Evolutionary conservation across 2,329 filamentous ascomycete species (phyloP), one percentile per base, ranked within the genome.

Genomic region (Aspergillus ochraceoroseus): DNA sequence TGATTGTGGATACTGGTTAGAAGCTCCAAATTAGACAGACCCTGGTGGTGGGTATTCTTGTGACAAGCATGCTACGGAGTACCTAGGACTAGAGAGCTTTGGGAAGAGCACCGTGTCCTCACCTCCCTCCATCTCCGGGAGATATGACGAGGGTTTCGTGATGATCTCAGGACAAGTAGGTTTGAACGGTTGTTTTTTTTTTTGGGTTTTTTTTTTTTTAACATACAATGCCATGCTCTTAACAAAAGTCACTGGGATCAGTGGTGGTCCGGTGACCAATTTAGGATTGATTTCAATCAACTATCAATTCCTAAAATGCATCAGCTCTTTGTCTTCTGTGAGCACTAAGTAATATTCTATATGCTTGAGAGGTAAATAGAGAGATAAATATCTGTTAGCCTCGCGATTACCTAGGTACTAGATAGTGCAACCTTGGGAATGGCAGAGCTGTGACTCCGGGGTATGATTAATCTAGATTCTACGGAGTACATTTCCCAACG

Each of bases 91-190:
- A 32, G 31, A 22, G 7, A 14, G 18, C 20, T 34, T 14, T 25
- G 20, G 19, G n/a, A 23, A 15, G 34, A 37, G 25, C 34, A 29
- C 18, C 20, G 20, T 29, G 34, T 7, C 17, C 7, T 20, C 29
- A 13, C 23, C 19, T 35, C 12, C 27, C 18, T 38, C 22, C 30
- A 12, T 28, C 29, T n/a, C 20, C 20, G 9, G 11, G 25, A 33
- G 30, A 28, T 33, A 33, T 33, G 38, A 33, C 38, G 38, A 40
- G 38, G 17, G 32, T 40, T 18, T 29, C 14, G 29, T 40, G 38
- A 34, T 40, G 31, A 34, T 40, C 37, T 39, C 37, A 28, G 18
- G 17, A 23, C 23, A 40, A 28, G 29, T 17, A 40, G 30, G 37
- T 17, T 32, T 28, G 14, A 23, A 28, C 29, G 30, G 11, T 22